Conservation (phyloP, 2,329 filamentous ascomycete species). For the Diaporthe nobilis region DNA sequence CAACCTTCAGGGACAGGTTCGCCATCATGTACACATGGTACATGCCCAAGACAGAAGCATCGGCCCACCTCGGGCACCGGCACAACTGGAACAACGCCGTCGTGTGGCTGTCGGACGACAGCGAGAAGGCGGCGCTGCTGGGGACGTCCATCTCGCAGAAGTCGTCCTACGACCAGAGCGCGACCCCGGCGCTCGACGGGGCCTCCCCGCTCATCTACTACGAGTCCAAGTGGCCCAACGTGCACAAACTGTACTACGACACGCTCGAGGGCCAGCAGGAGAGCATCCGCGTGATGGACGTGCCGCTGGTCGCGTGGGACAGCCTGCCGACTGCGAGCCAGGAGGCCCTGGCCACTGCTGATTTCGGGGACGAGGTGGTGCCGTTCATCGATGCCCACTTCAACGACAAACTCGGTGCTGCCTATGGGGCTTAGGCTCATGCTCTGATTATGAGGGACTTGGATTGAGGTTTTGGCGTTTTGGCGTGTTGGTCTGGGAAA, state of each 20-base stretch:
- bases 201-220: slow-evolving; percentile 51
- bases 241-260: slow-evolving; percentile 56
- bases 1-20: slow-evolving; percentile 47
- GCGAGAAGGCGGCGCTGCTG: slow-evolving; percentile 48
- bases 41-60: slow-evolving; percentile 58
- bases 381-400: slow-evolving; percentile 54
- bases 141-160: slow-evolving; percentile 52
- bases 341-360: slow-evolving; percentile 52
- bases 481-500: background rate
- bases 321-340: slow-evolving; percentile 51
- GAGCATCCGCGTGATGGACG: slow-evolving; percentile 45
- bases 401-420: background rate
- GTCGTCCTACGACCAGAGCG: slow-evolving; percentile 48
- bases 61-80: slow-evolving; percentile 52
- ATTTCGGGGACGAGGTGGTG: slow-evolving; percentile 58
- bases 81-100: slow-evolving; percentile 55
- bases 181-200: slow-evolving; percentile 46
- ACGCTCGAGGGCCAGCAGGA: slow-evolving; percentile 49
- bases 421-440: background rate
- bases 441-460: background rate
- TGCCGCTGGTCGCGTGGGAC: slow-evolving; percentile 58
- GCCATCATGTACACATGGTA: slow-evolving; percentile 55
- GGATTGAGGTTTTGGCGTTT: background rate
- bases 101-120: slow-evolving; percentile 51
- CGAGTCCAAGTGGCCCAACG: slow-evolving; percentile 49